Evolutionary conservation across 768 basidiomycete species (phyloP).

Genomic region (Mycena maculata): DNA sequence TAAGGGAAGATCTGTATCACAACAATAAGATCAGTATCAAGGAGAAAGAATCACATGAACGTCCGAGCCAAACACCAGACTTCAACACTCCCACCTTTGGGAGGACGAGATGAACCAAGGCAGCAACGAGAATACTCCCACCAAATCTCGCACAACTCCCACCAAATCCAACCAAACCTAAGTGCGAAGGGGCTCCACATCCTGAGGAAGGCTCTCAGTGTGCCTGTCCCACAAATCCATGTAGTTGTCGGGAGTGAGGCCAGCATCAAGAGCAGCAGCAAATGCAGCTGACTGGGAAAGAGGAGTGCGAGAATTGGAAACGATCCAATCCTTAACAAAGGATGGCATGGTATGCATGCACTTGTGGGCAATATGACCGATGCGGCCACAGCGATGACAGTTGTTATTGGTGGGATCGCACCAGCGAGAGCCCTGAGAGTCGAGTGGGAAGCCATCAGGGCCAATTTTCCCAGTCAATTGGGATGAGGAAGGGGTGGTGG

Average conservation of each 20-base stretch:
- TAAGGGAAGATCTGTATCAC: no score
- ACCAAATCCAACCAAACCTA: not conserved
- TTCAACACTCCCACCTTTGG: not conserved
- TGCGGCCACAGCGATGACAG: conserved; percentile 14
- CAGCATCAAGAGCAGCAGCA: conserved; percentile 7
- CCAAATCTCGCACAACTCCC: not conserved
- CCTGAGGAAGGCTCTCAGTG: not conserved
- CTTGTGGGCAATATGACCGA: conserved; percentile 14
- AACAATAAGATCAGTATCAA: no score
- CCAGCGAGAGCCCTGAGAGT: conserved; percentile 10
- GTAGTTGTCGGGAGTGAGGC: not conserved
- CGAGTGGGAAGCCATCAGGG: not conserved
- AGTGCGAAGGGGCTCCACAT: not conserved
- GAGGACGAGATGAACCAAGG: not conserved
- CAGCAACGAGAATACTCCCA: no score
- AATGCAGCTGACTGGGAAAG: not conserved
- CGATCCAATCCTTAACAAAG: conserved; percentile 18
- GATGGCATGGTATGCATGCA: conserved; percentile 21
- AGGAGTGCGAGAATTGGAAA: not conserved
- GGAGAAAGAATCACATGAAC: no score
- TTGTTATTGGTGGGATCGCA: conserved; percentile 7
- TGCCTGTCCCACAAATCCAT: not conserved
- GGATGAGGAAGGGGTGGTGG: conserved; percentile 3
- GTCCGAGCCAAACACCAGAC: no score
- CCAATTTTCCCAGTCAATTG: not conserved